Conservation (phyloP, 441 rosid species). For the Pelargonium cotyledonis region DNA sequence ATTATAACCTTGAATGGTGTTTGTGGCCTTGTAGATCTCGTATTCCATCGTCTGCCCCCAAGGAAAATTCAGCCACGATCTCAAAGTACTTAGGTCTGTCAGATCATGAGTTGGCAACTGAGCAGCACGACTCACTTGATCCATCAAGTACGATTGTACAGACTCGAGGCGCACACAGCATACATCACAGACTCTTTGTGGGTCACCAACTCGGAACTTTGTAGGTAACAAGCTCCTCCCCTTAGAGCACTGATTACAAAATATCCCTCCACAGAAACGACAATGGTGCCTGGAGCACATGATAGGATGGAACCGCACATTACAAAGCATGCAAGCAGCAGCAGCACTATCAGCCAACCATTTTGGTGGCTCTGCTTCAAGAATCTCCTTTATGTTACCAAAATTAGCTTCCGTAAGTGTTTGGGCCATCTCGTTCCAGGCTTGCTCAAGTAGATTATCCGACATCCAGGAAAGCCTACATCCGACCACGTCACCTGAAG, state of each 20-base stretch:
- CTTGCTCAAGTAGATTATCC: conserved; percentile 70
- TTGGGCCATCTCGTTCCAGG: conserved; percentile 97
- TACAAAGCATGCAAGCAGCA: conserved; percentile 81
- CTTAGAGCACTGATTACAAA: conserved; percentile 74
- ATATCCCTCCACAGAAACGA: conserved; percentile 89
- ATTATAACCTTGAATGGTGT: conserved; percentile 61
- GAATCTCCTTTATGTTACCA: conserved; percentile 29
- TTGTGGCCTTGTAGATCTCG: conserved; percentile 90
- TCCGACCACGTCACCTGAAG: conserved; percentile 52
- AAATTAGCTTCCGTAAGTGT: conserved; percentile 72
- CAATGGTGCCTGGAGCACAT: conserved; percentile 97
- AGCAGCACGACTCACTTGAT: conserved; percentile 89
- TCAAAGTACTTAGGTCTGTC: conserved; percentile 93
- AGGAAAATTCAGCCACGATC: conserved; percentile 97
- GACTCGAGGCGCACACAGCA: conserved; percentile 85
- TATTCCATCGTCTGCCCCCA: conserved; percentile 92
- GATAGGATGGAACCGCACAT: conserved; percentile 82
- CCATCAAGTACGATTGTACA: conserved; percentile 85
- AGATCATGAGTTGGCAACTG: conserved; percentile 79
- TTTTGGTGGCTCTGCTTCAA: conserved; percentile 32
- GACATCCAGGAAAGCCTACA: conserved; percentile 59
- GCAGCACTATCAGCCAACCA: conserved; percentile 52
- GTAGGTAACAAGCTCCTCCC: conserved; percentile 86
- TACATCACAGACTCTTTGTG: conserved; percentile 91
- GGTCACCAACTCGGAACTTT: conserved; percentile 67